Evolutionary conservation across 352 stramenopile species (phyloP).

Genomic region (Globisporangium emineosum): DNA sequence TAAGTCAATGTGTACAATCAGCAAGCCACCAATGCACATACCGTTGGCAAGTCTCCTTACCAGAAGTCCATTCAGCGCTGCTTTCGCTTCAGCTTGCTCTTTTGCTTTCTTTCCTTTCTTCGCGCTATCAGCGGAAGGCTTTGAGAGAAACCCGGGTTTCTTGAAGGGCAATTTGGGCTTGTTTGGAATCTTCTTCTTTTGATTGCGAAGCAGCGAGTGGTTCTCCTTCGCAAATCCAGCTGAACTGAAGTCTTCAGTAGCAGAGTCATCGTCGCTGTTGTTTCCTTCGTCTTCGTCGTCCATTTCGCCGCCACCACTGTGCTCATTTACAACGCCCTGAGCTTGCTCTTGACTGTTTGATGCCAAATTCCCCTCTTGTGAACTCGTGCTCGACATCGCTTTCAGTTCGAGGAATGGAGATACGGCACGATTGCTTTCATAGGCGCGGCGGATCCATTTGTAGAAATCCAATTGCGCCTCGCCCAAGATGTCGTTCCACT

Average conservation of each 20-base stretch:
- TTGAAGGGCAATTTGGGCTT: conserved; percentile 20
- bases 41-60: conserved; percentile 17
- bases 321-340: neutral
- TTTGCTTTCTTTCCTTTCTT: conserved; percentile 41
- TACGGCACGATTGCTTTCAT: conserved; percentile 53
- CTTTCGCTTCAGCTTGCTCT: conserved; percentile 50
- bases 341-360: neutral
- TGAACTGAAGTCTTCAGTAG: conserved; percentile 10
- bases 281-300: neutral
- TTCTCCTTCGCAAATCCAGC: conserved; percentile 33
- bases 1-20: neutral
- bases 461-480: conserved; percentile 86
- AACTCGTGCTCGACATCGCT: conserved; percentile 12
- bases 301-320: neutral
- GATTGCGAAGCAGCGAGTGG: conserved; percentile 32
- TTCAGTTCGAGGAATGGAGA: conserved; percentile 69
- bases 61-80: conserved; percentile 55
- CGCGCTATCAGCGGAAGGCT: conserved; percentile 16
- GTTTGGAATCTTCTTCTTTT: conserved; percentile 22
- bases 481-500: conserved; percentile 90
- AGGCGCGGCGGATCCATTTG: conserved; percentile 69
- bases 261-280: conserved; percentile 13
- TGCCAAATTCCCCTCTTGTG: neutral
- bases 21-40: neutral
- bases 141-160: conserved; percentile 25